Conservation (phyloP, 352 stramenopile species). For the Blastocystis sp. region DNA sequence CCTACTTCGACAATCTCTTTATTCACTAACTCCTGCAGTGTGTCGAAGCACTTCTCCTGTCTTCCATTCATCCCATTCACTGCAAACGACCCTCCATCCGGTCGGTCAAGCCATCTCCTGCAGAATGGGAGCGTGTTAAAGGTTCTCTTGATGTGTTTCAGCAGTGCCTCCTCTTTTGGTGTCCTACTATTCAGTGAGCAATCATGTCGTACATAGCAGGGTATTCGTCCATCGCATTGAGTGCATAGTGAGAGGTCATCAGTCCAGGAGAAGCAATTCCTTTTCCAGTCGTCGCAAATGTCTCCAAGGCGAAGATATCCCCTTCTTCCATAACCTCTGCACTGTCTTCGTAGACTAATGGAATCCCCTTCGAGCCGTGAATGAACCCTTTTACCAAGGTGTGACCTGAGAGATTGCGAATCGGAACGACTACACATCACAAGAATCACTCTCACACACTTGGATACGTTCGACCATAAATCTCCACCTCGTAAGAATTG, state of each 20-base stretch:
- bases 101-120: conserved; percentile 88
- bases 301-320: conserved; percentile 93
- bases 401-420: conserved; percentile 94
- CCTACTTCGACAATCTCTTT: conserved; percentile 80
- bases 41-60: conserved; percentile 93
- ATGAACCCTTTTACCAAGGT: conserved; percentile 83
- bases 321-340: conserved; percentile 88
- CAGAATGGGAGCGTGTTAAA: conserved; percentile 98
- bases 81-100: conserved; percentile 86
- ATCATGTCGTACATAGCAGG: conserved; percentile 48
- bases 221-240: not conserved
- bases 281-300: conserved; percentile 79
- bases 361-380: conserved; percentile 88
- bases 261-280: not conserved
- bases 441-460: conserved; percentile 67
- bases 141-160: conserved; percentile 93
- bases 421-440: conserved; percentile 73
- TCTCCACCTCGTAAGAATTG: conserved; percentile 90
- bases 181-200: conserved; percentile 68
- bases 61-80: conserved; percentile 83
- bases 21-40: conserved; percentile 93
- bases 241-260: conserved; percentile 25
- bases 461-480: conserved; percentile 87
- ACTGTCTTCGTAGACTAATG: conserved; percentile 79
- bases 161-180: conserved; percentile 83